Base-by-base conservation (phyloP, 441 rosid species). In the Isatis lusitanica region DNA sequence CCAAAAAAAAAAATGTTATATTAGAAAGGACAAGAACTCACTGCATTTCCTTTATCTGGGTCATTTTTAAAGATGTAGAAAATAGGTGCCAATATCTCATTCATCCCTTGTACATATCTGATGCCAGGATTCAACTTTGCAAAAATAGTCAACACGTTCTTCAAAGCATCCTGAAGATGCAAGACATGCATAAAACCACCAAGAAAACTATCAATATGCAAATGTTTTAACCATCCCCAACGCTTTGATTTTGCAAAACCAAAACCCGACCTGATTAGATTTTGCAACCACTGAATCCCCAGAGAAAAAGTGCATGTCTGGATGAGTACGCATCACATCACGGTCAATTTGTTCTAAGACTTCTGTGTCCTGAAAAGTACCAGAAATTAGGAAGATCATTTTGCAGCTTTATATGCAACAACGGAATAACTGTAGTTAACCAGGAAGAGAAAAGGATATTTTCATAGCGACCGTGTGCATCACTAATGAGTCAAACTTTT, bases 61-160 rank as follows among this genome's bases (percentile, higher is more conserved):
- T 91, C 97, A 72, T 82, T 92, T 83, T 70, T 88, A 78, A 87
- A 92, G 39, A 90, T 83, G 73, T 88, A 92, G 78, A 70, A 92
- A 38, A 92, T 78, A 42, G 91, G 97, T 62, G 97, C 97, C 81
- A 90, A 71, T 77, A 88, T 83, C 79, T 91, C 97, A 65, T 91
- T 91, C 97, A 91, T 91, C 81, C 97, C 96, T 85, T 91, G 97
- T 56, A 91, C 96, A 79, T 91, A 91, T 90, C 95, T 86, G 79
- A 91, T 90, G 47, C 95, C 95, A 62, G 93, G 97, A 82, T 91
- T 90, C 71, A 91, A 81, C 88, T 88, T 91, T n/a, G 97, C 95
- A 71, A 88, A 91, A n/a, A 90, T 75, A 59, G 78, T 82, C 75
- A 91, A 71, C 40, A 91, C 83, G 66, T 76, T 87, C 84, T 72